A percentile compares a stretch with the other conserved stretches of the same genome.
phyloP scores from a whole-genome alignment of 2,329 filamentous ascomycete genomes.

The Cryphonectria parasitica region DNA sequence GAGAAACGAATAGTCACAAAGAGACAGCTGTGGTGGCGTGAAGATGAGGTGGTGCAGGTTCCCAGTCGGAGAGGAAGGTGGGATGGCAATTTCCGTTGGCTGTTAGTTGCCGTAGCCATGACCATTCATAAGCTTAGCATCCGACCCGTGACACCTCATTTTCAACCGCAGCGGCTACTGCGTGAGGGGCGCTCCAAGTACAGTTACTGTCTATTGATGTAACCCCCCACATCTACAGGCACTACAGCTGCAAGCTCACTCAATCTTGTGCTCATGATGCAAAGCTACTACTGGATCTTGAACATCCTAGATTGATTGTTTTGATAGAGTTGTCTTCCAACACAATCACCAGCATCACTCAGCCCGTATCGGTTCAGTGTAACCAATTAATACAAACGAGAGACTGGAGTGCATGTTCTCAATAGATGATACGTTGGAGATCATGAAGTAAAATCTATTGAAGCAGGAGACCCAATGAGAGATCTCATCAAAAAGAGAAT shows the following conservation, averaged over 20 bases:
- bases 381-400: too few species aligned
- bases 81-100: slow-evolving; percentile 3
- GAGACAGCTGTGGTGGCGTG: neutral
- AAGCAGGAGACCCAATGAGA: neutral
- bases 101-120: neutral
- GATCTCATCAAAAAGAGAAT: neutral
- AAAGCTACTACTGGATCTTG: neutral
- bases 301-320: too few species aligned
- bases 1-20: too few species aligned
- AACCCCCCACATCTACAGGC: neutral
- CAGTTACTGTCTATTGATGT: neutral
- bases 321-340: too few species aligned
- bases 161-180: neutral
- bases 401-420: too few species aligned
- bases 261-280: neutral
- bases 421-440: too few species aligned
- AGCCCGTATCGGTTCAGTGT: neutral
- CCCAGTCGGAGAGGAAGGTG: neutral
- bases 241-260: neutral
- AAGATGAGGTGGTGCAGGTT: slow-evolving; percentile 2
- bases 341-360: neutral
- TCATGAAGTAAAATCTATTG: too few species aligned
- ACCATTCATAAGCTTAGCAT: slow-evolving; percentile 10
- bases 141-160: slow-evolving; percentile 9
- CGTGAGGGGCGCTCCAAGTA: neutral